phyloP scores from a whole-genome alignment of 176 grass and related monocot genomes.

The Areca catechu region DNA sequence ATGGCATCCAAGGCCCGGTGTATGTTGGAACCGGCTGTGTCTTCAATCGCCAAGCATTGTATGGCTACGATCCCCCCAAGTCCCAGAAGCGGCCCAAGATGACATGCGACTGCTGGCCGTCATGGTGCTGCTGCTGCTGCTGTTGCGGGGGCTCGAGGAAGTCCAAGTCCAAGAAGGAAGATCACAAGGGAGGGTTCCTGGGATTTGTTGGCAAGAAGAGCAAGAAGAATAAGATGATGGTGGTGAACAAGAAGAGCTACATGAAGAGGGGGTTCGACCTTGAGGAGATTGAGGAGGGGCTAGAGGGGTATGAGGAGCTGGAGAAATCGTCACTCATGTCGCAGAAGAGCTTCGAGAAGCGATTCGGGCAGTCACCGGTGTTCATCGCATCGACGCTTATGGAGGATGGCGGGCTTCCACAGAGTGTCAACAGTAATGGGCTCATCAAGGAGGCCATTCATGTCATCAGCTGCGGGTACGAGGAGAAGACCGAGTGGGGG shows the following conservation, averaged over 20 bases:
- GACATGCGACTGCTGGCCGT: conserved; percentile 98
- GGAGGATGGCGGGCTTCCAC: conserved; percentile 72
- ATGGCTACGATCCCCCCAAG: conserved; percentile 82
- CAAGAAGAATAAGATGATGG: conserved; percentile 29
- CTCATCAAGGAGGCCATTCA: conserved; percentile 95
- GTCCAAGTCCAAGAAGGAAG: conserved; percentile 26
- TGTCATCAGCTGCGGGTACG: conserved; percentile 90
- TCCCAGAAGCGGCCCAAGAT: conserved; percentile 78
- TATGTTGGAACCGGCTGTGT: conserved; percentile 81
- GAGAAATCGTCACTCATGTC: conserved; percentile 92
- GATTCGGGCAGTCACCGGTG: conserved; percentile 87
- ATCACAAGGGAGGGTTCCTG: conserved; percentile 38
- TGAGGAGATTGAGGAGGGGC: conserved; percentile 96
- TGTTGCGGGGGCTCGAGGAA: conserved; percentile 53
- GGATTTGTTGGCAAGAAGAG: conserved; percentile 56
- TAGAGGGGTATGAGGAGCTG: conserved; percentile 86
- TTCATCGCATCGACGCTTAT: conserved; percentile 95
- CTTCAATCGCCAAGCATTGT: conserved; percentile 85
- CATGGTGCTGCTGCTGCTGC: conserved; percentile 88
- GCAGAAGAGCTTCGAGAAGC: conserved; percentile 95
- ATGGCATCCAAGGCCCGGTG: conserved; percentile 85
- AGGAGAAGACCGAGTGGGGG: conserved; percentile 96
- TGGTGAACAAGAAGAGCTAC: conserved; percentile 49
- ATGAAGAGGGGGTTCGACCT: conserved; percentile 75
- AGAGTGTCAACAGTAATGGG: conserved; percentile 39